Base-by-base conservation (phyloP, 106 monocot species). In the Vanilla planifolia region DNA sequence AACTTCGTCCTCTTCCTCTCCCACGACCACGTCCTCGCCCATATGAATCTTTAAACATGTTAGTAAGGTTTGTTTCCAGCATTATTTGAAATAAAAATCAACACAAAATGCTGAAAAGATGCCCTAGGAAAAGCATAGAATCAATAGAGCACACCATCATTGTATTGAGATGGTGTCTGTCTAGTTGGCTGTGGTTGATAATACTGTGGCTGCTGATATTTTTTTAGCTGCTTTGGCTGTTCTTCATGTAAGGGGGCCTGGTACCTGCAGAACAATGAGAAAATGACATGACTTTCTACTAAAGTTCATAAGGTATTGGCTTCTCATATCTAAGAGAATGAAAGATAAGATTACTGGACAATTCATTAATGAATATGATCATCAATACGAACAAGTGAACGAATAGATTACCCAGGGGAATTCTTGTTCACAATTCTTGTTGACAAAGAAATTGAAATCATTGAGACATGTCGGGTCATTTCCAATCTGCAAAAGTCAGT, bases 381-480 rank as follows among this genome's bases (percentile, higher is more conserved):
- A 29, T 16, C 13, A 16, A 53, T 29, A 53, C 17, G 27, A 15
- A 8, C 8, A 30, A 53, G 48, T 53, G 43, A 51, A 17, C 28
- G 51, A 72, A 55, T 50, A 10, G 22, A 40, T 53, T 75, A 98
- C 96, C 96, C 96, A 60, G 88, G 88, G 57, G 92, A 80, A 32
- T 77, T 68, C 57, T 73, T 85, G 70, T 92, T 77, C 8, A 88
- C 2, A 1, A 0, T 79, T 44, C 67, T 76, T 1, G 68, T 47
- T 32, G 53, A 53, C 28, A 53, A 30, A 53, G 30, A 53, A 53
- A 53, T 87, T 39, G 91, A 98, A 32, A 98, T 91, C 91, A 98
- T 92, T 43, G 96, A 98, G 33, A 98, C 91, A 80, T 88, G 91
- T 5, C 96, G 79, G 45, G 96, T 98, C 67, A 68, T 85, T 70